phyloP scores from a whole-genome alignment of 2,329 filamentous ascomycete genomes.

The Moelleriella libera region DNA sequence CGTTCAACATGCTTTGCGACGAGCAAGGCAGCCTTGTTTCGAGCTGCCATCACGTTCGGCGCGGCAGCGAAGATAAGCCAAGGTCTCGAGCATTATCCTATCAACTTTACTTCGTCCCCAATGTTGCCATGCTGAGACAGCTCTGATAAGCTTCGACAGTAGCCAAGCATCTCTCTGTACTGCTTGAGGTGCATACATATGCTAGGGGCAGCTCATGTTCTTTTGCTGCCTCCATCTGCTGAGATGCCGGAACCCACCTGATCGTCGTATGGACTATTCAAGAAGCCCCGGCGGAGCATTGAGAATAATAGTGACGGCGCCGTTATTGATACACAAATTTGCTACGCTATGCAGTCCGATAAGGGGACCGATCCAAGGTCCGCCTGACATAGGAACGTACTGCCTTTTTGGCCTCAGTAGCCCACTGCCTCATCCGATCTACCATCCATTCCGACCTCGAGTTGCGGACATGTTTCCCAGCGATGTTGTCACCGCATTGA shows the following conservation, averaged over 20 bases:
- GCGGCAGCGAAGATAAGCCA: too few species aligned
- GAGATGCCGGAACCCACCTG: background rate
- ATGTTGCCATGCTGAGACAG: background rate
- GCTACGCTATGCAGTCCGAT: slow-evolving; percentile 5
- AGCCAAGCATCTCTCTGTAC: background rate
- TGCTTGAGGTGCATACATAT: background rate
- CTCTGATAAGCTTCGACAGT: background rate
- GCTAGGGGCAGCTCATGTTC: background rate
- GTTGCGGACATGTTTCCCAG: background rate
- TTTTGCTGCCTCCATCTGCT: slow-evolving; percentile 1
- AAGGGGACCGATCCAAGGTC: slow-evolving; percentile 16
- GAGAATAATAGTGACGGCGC: background rate
- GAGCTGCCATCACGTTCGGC: too few species aligned
- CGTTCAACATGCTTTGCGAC: too few species aligned
- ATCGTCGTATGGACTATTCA: background rate
- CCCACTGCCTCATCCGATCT: slow-evolving; percentile 19
- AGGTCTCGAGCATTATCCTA: too few species aligned
- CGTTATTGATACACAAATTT: background rate
- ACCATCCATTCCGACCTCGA: slow-evolving; percentile 9
- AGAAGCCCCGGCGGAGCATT: background rate
- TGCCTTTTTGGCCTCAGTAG: slow-evolving; percentile 15
- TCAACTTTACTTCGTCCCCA: background rate
- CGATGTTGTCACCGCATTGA: slow-evolving; percentile 1
- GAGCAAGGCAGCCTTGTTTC: too few species aligned
- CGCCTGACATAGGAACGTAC: slow-evolving; percentile 18